Evolutionary conservation across 1,139 yeast species (phyloP).

Genomic region (Protomyces inouyei): DNA sequence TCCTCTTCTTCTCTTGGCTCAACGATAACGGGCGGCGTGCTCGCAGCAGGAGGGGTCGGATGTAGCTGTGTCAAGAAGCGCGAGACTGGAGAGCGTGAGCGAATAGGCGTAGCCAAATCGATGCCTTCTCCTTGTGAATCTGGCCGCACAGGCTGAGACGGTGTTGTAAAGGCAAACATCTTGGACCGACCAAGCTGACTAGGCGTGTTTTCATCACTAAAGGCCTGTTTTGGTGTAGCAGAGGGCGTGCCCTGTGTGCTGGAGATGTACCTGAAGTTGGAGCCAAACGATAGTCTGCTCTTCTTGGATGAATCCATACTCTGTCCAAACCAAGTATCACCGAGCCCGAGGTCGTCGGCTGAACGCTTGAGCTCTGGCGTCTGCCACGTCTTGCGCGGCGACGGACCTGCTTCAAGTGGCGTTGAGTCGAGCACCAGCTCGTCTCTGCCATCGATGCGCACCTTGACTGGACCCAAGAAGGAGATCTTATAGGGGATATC

Average conservation of each 20-base stretch:
- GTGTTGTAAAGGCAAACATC: not conserved
- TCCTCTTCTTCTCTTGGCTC: not conserved
- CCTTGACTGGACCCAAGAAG: not conserved
- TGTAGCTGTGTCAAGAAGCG: not conserved
- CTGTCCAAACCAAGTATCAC: constrained; percentile 17
- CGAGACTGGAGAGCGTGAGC: not conserved
- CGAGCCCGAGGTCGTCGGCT: constrained; percentile 11
- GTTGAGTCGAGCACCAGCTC: constrained; percentile 5
- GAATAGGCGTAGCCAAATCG: not conserved
- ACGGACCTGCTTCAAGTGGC: not conserved
- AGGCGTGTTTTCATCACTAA: not conserved
- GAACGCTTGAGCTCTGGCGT: constrained; percentile 15
- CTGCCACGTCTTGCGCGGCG: constrained; percentile 21
- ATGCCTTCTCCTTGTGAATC: not conserved
- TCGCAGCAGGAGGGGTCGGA: not conserved
- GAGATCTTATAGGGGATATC: constrained; percentile 7
- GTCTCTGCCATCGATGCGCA: not conserved
- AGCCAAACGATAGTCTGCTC: constrained; percentile 4
- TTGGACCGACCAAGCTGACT: not conserved
- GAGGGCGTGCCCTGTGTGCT: not conserved
- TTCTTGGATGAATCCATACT: constrained; percentile 1
- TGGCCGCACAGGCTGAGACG: not conserved
- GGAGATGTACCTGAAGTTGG: not conserved
- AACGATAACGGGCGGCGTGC: not conserved
- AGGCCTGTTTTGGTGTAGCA: not conserved